Evolutionary conservation across 2,329 filamentous ascomycete genomes (phyloP).

Genomic region (Clonostachys byssicola): DNA sequence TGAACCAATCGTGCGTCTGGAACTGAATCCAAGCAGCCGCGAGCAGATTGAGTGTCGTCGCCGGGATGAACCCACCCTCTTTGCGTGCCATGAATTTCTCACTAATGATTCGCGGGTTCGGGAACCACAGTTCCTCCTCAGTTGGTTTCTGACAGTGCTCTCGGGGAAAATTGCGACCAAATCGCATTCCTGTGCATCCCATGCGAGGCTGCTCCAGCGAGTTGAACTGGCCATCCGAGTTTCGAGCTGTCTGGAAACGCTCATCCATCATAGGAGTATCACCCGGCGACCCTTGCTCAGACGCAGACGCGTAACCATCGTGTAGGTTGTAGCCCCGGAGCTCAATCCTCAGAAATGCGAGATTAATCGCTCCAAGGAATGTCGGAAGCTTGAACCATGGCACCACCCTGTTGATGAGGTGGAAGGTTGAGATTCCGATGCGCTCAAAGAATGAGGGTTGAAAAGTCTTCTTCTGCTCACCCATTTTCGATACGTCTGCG

Average conservation of each 20-base stretch:
- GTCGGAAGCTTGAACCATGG: conserved; percentile 35
- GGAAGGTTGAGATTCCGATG: conserved; percentile 22
- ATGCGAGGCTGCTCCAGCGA: conserved; percentile 31
- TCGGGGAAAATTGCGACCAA: conserved; percentile 36
- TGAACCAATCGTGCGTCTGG: conserved; percentile 37
- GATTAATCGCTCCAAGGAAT: conserved; percentile 32
- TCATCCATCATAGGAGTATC: conserved; percentile 18
- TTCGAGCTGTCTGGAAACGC: conserved; percentile 24
- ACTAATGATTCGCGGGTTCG: conserved; percentile 36
- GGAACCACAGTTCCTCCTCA: conserved; percentile 32
- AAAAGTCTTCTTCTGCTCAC: conserved; percentile 8
- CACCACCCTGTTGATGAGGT: conserved; percentile 27
- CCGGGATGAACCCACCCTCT: conserved; percentile 30
- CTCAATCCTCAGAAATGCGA: conserved; percentile 31
- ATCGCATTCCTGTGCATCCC: conserved; percentile 37
- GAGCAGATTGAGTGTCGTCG: conserved; percentile 36
- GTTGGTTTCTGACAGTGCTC: conserved; percentile 26
- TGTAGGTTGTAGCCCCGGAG: conserved; percentile 36
- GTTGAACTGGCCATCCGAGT: conserved; percentile 39
- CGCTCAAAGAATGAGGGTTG: conserved; percentile 17
- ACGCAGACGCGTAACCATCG: conserved; percentile 26
- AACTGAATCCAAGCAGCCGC: conserved; percentile 47
- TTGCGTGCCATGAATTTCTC: conserved; percentile 32
- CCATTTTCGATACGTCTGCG: not conserved
- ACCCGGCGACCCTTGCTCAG: conserved; percentile 24